Base-by-base conservation (phyloP, 1,139 yeast genomes). In the Taphrina communis region DNA sequence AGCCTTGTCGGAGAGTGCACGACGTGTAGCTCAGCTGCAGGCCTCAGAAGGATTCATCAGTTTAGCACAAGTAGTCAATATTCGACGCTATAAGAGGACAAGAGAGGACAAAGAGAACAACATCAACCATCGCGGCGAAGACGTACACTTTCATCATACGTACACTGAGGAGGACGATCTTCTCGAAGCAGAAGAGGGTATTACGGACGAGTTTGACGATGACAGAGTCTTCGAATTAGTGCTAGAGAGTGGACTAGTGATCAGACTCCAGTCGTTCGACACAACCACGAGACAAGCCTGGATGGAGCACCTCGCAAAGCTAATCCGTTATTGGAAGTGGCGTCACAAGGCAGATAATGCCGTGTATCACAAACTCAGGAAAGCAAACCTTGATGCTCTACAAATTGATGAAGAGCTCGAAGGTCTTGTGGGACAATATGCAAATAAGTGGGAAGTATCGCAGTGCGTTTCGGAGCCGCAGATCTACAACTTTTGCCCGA, bases 21-120 rank as follows among this genome's bases (percentile, higher is more conserved):
- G 97, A 69, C 82, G 88, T 66, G 79, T 86, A 0, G 81, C 82
- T 39, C 84, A 85, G 70, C 77, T 90, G 1, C 77, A 85, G 0
- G 84, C 84, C 65, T 84, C 96, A 0, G 84, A 84, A 42, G 87
- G 88, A 0, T 79, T 88, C 39, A 75, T 92, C 6, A 90, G 90
- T 75, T 74, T 92, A 68, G 77, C 84, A 21, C 81, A 82, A 21
- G 82, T 89, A 4, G 78, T 76, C 1, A 78, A 77, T 0, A 79
- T 86, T 0, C 71, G 76, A 11, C 76, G 78, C 2, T 76, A 76
- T 48, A 70, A 75, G 58, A 59, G 68, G 42, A 55, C 70, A n/a
- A 60, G 65, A 44, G 58, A 55, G 5, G 72, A 46, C 7, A 65
- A 65, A 11, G 70, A 69, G 35, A 46, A 63, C 25, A 36, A 70